Percentiles rank a stretch among this genome's conserved stretches.
phyloP scores from a whole-genome alignment of 495 filamentous ascomycete genomes.

The Tuber melanosporum region DNA sequence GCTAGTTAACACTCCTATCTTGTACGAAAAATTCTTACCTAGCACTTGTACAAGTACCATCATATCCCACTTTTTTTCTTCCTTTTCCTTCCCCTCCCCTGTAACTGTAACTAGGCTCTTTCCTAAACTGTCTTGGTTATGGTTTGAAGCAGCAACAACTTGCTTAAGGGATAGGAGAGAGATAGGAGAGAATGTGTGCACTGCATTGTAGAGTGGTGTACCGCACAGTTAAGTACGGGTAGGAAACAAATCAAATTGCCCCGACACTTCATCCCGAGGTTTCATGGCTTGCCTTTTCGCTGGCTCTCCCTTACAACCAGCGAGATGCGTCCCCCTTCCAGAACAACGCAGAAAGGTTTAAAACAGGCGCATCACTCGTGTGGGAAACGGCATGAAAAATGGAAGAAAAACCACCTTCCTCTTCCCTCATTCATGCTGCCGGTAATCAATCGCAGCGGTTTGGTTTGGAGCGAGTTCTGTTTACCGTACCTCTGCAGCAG shows the following conservation, averaged over 20 bases:
- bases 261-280: not conserved
- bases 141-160: not conserved
- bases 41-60: not conserved
- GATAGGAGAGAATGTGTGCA: not conserved
- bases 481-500: not conserved
- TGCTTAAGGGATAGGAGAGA: not conserved
- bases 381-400: not conserved
- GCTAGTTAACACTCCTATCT: too few species aligned
- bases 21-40: too few species aligned
- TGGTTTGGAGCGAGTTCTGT: not conserved
- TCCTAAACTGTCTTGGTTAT: not conserved
- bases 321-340: not conserved
- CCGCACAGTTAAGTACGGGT: not conserved
- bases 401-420: not conserved
- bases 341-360: not conserved
- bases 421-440: not conserved
- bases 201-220: not conserved
- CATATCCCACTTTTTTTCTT: not conserved
- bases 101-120: not conserved
- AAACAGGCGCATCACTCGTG: not conserved
- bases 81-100: too few species aligned
- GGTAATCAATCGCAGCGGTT: not conserved
- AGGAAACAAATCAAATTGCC: not conserved
- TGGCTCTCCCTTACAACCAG: not conserved
- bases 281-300: not conserved